Evolutionary conservation across 2,329 filamentous ascomycete genomes (phyloP).

Genomic region (Penicillium sp.): DNA sequence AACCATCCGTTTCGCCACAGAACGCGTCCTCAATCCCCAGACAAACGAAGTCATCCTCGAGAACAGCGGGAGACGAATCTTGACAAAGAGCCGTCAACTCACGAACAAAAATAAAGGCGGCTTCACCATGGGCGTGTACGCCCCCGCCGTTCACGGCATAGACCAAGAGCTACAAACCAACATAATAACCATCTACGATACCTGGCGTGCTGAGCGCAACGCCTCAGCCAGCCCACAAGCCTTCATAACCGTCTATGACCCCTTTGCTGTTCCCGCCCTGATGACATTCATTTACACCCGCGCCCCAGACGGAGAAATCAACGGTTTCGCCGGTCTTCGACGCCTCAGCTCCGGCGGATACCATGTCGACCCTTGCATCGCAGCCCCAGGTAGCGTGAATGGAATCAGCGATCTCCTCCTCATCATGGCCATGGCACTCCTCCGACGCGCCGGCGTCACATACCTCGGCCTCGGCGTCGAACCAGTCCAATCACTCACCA

Average conservation of each 20-base stretch:
- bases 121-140: slow-evolving; percentile 38
- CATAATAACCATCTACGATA: slow-evolving; percentile 39
- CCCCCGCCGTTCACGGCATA: slow-evolving; percentile 30
- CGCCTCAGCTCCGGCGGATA: slow-evolving; percentile 41
- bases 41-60: slow-evolving; percentile 42
- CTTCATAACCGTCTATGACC: slow-evolving; percentile 45
- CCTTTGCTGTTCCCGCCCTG: slow-evolving; percentile 38
- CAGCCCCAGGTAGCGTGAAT: slow-evolving; percentile 34
- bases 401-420: slow-evolving; percentile 43
- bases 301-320: slow-evolving; percentile 28
- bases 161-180: slow-evolving; percentile 34
- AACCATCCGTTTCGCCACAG: slow-evolving; percentile 40
- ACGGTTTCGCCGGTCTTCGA: slow-evolving; percentile 44
- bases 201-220: slow-evolving; percentile 41
- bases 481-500: slow-evolving; percentile 31
- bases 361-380: slow-evolving; percentile 45
- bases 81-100: slow-evolving; percentile 39
- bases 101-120: slow-evolving; percentile 37
- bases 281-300: slow-evolving; percentile 46
- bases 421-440: slow-evolving; percentile 40
- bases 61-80: slow-evolving; percentile 39
- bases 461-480: slow-evolving; percentile 45
- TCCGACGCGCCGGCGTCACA: slow-evolving; percentile 33
- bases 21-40: slow-evolving; percentile 44
- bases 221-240: slow-evolving; percentile 33